phyloP scores from a whole-genome alignment of 495 filamentous ascomycete species.

The Xylaria flabelliformis region DNA sequence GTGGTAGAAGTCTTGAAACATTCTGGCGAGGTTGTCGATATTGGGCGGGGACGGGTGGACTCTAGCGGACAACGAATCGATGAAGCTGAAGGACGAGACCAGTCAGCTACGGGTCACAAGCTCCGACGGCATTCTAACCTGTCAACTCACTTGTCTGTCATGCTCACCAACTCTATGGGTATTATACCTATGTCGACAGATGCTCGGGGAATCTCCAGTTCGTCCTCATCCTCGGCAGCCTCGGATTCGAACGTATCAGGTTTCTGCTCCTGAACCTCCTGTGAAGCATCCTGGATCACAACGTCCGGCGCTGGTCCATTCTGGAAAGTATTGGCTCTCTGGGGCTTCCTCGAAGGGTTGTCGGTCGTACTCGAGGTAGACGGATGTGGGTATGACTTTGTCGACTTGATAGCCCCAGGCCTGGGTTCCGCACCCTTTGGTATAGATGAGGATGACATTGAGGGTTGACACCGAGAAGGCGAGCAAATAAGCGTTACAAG shows the following conservation, averaged over 20 bases:
- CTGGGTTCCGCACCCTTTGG: constrained; percentile 39
- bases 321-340: constrained; percentile 69
- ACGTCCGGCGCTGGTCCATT: constrained; percentile 56
- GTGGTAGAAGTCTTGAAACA: constrained; percentile 95
- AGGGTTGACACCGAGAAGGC: constrained; percentile 28
- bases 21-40: constrained; percentile 79
- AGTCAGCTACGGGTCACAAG: not conserved
- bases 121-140: constrained; percentile 17
- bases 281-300: constrained; percentile 38
- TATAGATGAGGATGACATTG: constrained; percentile 45
- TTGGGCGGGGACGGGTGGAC: constrained; percentile 83
- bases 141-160: constrained; percentile 76
- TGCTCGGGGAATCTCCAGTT: constrained; percentile 57
- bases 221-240: constrained; percentile 49
- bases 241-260: constrained; percentile 58
- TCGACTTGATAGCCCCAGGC: constrained; percentile 33
- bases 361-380: constrained; percentile 50
- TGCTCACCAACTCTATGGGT: constrained; percentile 87
- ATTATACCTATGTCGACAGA: constrained; percentile 80
- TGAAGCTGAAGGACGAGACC: constrained; percentile 66
- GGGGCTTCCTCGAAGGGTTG: constrained; percentile 48
- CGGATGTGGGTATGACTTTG: constrained; percentile 64
- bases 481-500: constrained; percentile 28
- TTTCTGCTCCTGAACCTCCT: constrained; percentile 28
- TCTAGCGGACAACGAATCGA: constrained; percentile 87